Conservation (phyloP, 306 rosid species). For the Betula pendula region DNA sequence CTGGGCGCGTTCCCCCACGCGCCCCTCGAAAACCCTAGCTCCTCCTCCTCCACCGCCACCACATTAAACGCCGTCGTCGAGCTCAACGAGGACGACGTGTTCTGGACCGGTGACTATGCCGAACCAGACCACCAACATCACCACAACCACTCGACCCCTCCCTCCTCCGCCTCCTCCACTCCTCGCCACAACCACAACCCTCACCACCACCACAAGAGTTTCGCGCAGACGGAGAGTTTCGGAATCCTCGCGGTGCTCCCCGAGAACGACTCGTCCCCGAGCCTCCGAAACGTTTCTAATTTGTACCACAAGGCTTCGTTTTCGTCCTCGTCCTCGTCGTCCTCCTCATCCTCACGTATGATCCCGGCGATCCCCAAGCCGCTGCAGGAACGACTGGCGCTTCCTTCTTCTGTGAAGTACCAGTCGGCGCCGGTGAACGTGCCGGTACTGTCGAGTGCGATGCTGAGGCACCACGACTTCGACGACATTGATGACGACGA, state of each 20-base stretch:
- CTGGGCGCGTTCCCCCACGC: slow-evolving; percentile 39
- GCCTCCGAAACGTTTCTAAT: slow-evolving; percentile 35
- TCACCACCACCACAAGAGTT: slow-evolving; percentile 35
- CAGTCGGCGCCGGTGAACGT: slow-evolving; percentile 81
- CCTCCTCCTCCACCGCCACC: slow-evolving; percentile 6
- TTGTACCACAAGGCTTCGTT: slow-evolving; percentile 53
- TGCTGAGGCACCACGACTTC: slow-evolving; percentile 35
- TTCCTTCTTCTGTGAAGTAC: slow-evolving; percentile 39
- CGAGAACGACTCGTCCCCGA: slow-evolving; percentile 48
- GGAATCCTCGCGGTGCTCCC: slow-evolving; percentile 90
- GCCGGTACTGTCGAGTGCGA: slow-evolving; percentile 47
- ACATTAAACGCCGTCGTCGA: slow-evolving; percentile 32
- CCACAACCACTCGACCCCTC: slow-evolving; percentile 21
- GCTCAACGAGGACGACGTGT: slow-evolving; percentile 73
- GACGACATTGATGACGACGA: slow-evolving; percentile 35
- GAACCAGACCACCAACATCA: slow-evolving; percentile 34
- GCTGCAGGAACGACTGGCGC: slow-evolving; percentile 40
- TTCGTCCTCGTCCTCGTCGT: slow-evolving; percentile 47
- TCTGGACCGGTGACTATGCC: slow-evolving; percentile 45
- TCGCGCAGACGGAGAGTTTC: slow-evolving; percentile 46
- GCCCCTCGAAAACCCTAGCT: slow-evolving; percentile 23
- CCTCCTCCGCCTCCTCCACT: slow-evolving; percentile 38
- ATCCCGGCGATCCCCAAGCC: slow-evolving; percentile 62
- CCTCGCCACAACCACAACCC: slow-evolving; percentile 35
- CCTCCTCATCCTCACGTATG: slow-evolving; percentile 54